Conservation (phyloP, 2,329 filamentous ascomycete genomes). For the Stagonosporopsis chrysanthemi region DNA sequence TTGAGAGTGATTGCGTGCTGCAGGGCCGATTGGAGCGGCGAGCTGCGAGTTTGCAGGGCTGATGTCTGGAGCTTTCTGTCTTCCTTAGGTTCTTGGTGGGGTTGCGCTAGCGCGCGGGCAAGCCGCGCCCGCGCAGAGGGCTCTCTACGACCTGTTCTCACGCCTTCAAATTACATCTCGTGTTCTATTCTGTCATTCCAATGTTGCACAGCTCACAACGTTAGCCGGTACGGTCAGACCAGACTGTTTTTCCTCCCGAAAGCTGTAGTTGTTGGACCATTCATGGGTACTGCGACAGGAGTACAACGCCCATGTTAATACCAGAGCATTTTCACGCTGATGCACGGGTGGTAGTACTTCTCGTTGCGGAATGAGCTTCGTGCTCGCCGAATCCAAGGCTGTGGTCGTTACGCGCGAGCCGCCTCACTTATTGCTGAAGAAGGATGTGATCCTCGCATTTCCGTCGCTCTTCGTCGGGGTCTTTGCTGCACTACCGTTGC, state of each 20-base stretch:
- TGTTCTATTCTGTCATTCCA: background rate
- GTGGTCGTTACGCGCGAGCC: slow-evolving; percentile 9
- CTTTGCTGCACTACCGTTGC: slow-evolving; percentile 60
- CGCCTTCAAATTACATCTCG: background rate
- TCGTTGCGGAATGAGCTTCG: slow-evolving; percentile 9
- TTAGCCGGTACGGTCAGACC: background rate
- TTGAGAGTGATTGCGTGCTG: slow-evolving; percentile 12
- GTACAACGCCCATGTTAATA: background rate
- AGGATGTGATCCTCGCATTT: slow-evolving; percentile 65
- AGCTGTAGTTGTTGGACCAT: background rate
- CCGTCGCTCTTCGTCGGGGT: slow-evolving; percentile 55
- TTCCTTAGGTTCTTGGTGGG: slow-evolving; percentile 9
- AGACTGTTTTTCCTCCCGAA: background rate
- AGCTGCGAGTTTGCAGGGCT: slow-evolving; percentile 22
- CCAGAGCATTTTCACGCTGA: background rate
- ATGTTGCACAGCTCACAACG: background rate
- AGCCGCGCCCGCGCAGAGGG: background rate
- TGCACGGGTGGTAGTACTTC: background rate
- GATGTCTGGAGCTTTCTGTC: slow-evolving; percentile 6
- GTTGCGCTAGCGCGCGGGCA: slow-evolving; percentile 11
- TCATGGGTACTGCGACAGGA: background rate
- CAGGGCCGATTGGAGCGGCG: slow-evolving; percentile 23
- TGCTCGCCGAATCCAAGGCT: slow-evolving; percentile 24
- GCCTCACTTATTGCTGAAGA: slow-evolving; percentile 60
- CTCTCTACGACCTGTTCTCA: background rate